phyloP scores from a whole-genome alignment of 2,329 filamentous ascomycete genomes.

The Claviceps spartinae region DNA sequence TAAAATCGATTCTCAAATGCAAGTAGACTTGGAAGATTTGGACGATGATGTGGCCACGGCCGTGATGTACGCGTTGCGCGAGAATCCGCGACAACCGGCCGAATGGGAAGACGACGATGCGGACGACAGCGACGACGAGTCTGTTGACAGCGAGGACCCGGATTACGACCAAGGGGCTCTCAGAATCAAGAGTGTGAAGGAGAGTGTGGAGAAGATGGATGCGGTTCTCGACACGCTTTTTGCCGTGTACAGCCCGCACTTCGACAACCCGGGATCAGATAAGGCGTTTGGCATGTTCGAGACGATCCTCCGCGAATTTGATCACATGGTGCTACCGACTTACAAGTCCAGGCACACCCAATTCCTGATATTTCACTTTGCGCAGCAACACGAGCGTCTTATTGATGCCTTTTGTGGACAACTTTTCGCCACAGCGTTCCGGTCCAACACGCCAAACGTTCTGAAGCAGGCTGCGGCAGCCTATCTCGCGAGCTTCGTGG shows the following conservation, averaged over 20 bases:
- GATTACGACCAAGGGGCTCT: conserved; percentile 49
- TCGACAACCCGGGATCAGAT: conserved; percentile 53
- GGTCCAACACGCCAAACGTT: conserved; percentile 56
- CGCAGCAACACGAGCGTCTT: conserved; percentile 64
- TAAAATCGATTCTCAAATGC: conserved; percentile 91
- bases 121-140: conserved; percentile 55
- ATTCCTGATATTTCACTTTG: conserved; percentile 92
- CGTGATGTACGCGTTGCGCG: conserved; percentile 41
- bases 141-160: conserved; percentile 55
- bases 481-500: conserved; percentile 89
- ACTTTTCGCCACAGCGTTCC: conserved; percentile 36
- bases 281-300: conserved; percentile 62
- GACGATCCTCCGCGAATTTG: conserved; percentile 72
- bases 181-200: conserved; percentile 58
- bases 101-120: conserved; percentile 38
- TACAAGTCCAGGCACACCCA: conserved; percentile 88
- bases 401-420: conserved; percentile 73
- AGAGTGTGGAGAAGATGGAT: conserved; percentile 84
- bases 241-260: conserved; percentile 61
- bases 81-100: conserved; percentile 11
- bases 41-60: conserved; percentile 76
- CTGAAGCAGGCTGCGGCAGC: conserved; percentile 75
- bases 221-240: conserved; percentile 81
- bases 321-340: conserved; percentile 75
- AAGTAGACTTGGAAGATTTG: conserved; percentile 81